Base-by-base conservation (phyloP, 352 stramenopile species). In the Pythium aquatile region DNA sequence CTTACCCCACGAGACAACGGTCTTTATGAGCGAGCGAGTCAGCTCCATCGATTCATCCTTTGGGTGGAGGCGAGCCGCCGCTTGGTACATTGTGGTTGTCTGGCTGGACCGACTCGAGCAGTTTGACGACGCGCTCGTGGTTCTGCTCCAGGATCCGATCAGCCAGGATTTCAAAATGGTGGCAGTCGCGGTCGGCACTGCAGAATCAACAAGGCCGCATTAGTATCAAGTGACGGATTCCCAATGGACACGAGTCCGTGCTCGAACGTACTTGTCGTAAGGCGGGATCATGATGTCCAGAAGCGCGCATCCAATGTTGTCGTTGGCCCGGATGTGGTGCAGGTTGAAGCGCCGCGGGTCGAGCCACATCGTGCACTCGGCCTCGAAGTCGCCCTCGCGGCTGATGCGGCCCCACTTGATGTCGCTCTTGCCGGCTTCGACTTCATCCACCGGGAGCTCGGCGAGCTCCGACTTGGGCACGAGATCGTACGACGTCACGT, bases 221-320 rank as follows among this genome's bases (percentile, higher is more conserved):
- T 5, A 32, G 44, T 14, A 2, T 30, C n/a, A 51, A 8, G 40
- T 26, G 4, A 6, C 40, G 53, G 20, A 30, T 13, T n/a, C 26
- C 11, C 20, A 24, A 5, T 10, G 4, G 13, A 39, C 4, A 33
- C 6, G 32, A 42, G 26, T 9, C 4, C 26, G 20, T 7, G 30
- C 13, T n/a, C 3, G 16, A 55, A 76, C 76, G 61, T 75, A 91
- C 82, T 92, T 92, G 71, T 94, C 81, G 73, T 94, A 94, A 11
- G 85, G 85, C n/a, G 85, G 85, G 33, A 94, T 81, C 83, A 91
- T 94, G 55, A 94, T 85, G 46, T 94, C 85, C 37, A 94, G 69
- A 53, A 94, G 65, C 11, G 85, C 85, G 58, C 85, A 94, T 7
- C 85, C 85, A 51, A 90, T 90, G 7, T 81, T 70, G 16, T 75